Evolutionary conservation across 2,329 filamentous ascomycete genomes (phyloP).

Genomic region (Shiraia bambusicola): DNA sequence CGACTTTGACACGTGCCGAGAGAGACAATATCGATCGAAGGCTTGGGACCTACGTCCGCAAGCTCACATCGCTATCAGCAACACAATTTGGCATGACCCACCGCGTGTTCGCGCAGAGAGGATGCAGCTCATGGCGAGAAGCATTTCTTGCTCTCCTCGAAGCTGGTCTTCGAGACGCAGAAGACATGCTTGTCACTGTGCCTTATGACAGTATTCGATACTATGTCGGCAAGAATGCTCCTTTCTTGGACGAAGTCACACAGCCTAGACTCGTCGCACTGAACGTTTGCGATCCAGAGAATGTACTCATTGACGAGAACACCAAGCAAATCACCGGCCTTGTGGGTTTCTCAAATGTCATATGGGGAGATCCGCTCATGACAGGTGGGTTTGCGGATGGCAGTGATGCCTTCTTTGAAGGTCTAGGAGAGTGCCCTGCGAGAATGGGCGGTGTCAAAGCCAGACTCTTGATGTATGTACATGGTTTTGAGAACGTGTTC

Average conservation of each 20-base stretch:
- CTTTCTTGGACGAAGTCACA: conserved; percentile 53
- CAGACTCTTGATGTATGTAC: conserved; percentile 47
- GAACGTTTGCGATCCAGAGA: conserved; percentile 51
- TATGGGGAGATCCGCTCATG: conserved; percentile 61
- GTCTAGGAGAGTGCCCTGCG: conserved; percentile 44
- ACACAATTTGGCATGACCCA: conserved; percentile 54
- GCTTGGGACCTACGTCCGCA: conserved; percentile 45
- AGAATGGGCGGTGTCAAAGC: conserved; percentile 33
- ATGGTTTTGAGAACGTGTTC: not conserved
- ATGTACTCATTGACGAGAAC: conserved; percentile 54
- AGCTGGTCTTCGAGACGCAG: conserved; percentile 56
- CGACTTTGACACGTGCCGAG: conserved; percentile 39
- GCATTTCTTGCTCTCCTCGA: conserved; percentile 57
- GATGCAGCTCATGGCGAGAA: conserved; percentile 55
- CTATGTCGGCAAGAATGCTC: conserved; percentile 48
- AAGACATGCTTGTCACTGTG: conserved; percentile 60
- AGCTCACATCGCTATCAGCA: conserved; percentile 50
- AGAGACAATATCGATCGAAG: conserved; percentile 44
- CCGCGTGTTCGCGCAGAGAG: conserved; percentile 49
- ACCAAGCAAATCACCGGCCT: conserved; percentile 54
- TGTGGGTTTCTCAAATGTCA: conserved; percentile 54
- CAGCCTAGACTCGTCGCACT: conserved; percentile 55
- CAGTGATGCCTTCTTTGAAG: conserved; percentile 46
- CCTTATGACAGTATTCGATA: conserved; percentile 58
- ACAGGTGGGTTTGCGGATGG: conserved; percentile 48